Evolutionary conservation across 805 yeast genomes (phyloP).

Genomic region (Priceomyces haplophilus): DNA sequence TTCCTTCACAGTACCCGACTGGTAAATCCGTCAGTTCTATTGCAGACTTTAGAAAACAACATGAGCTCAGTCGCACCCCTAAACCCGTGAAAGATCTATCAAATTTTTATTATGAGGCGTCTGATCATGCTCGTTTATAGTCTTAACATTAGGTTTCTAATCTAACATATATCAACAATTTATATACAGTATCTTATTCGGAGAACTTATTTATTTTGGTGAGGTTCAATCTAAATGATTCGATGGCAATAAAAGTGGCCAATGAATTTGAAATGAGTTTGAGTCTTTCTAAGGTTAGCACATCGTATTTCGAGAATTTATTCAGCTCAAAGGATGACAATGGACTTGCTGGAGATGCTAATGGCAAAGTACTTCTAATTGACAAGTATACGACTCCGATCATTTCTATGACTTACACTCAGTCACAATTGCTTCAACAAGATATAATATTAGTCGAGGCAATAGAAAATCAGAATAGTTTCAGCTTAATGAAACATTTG

Average conservation of each 20-base stretch:
- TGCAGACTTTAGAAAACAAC: conserved; percentile 54
- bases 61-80: conserved; percentile 61
- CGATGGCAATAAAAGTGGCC: background rate
- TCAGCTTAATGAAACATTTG: conserved; percentile 63
- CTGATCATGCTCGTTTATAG: conserved; percentile 18
- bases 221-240: background rate
- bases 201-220: background rate
- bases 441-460: conserved; percentile 81
- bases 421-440: conserved; percentile 73
- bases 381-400: conserved; percentile 80
- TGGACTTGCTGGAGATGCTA: conserved; percentile 19
- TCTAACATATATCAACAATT: background rate
- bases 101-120: conserved; percentile 23
- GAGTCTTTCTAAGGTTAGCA: conserved; percentile 25
- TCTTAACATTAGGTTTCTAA: too few species aligned
- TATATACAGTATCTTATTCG: conserved; percentile 5
- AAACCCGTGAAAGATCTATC: conserved; percentile 40
- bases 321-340: conserved; percentile 18
- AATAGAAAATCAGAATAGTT: conserved; percentile 53
- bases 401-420: conserved; percentile 86
- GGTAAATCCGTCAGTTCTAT: conserved; percentile 46
- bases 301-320: conserved; percentile 29
- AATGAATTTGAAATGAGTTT: conserved; percentile 20
- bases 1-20: conserved; percentile 44
- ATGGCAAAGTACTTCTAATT: conserved; percentile 71